Percentiles rank a stretch among this genome's conserved stretches.
Evolutionary conservation across 305 asterid species (phyloP).

Genomic region (Fraxinus baroniana): DNA sequence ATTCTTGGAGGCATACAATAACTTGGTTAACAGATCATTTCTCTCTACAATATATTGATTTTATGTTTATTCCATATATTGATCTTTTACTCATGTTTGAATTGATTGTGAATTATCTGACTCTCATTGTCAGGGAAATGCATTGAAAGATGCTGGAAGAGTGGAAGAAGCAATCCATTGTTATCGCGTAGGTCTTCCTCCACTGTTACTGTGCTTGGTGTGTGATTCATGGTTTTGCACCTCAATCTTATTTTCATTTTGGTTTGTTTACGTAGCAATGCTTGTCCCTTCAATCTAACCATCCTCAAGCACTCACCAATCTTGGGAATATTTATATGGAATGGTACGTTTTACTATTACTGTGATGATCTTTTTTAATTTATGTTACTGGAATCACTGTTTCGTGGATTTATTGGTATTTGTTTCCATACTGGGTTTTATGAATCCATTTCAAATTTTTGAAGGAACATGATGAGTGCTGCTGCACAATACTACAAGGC

Average conservation of each 20-base stretch:
- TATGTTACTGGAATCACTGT: background rate
- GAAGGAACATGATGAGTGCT: conserved; percentile 91
- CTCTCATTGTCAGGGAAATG: conserved; percentile 69
- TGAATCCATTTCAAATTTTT: conserved; percentile 16
- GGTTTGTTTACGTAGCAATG: conserved; percentile 69
- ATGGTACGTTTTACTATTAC: conserved; percentile 53
- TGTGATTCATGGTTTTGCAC: conserved; percentile 16
- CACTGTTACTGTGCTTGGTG: conserved; percentile 15
- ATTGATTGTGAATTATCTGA: conserved; percentile 16
- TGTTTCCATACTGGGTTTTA: conserved; percentile 8
- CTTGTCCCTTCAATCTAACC: conserved; percentile 85
- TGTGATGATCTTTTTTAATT: conserved; percentile 6
- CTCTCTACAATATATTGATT: conserved; percentile 5
- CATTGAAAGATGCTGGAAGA: conserved; percentile 92
- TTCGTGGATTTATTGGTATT: background rate
- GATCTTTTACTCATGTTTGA: background rate
- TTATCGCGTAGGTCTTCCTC: conserved; percentile 65
- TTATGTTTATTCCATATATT: background rate
- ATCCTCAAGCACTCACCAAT: conserved; percentile 97
- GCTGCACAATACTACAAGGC: conserved; percentile 97
- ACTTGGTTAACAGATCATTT: conserved; percentile 56
- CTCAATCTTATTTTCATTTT: conserved; percentile 19
- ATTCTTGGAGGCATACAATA: conserved; percentile 94
- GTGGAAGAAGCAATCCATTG: conserved; percentile 93
- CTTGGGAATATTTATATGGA: conserved; percentile 98